These are phyloP conservation scores for Ulvella scutata DNA, from an alignment of 139 green algal species.

Conservation along the genomic window DNA sequence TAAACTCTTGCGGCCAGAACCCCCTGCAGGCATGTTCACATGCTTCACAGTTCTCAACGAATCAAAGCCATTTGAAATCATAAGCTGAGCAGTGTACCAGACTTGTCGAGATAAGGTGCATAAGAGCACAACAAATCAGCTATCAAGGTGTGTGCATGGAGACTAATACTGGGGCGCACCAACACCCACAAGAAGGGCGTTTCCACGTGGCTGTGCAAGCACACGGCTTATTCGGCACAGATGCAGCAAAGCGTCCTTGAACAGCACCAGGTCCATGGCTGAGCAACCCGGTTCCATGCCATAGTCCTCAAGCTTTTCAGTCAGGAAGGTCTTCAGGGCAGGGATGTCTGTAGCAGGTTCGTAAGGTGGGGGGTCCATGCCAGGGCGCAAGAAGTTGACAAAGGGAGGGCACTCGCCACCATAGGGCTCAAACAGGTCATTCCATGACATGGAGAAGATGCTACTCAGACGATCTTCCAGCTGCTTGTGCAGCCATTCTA, in stretches of 20 bases:
- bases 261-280: conserved; percentile 71
- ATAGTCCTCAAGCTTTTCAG: conserved; percentile 66
- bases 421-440: conserved; percentile 40
- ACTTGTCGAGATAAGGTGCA: too few species aligned
- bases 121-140: too few species aligned
- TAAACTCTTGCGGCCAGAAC: conserved; percentile 60
- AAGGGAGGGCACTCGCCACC: conserved; percentile 40
- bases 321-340: conserved; percentile 48
- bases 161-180: conserved; percentile 13
- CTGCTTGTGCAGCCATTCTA: conserved; percentile 47
- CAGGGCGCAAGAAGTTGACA: conserved; percentile 58
- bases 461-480: conserved; percentile 43
- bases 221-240: conserved; percentile 68
- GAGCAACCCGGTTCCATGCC: conserved; percentile 46
- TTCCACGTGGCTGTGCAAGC: conserved; percentile 58
- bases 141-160: too few species aligned
- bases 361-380: conserved; percentile 55
- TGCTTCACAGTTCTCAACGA: neutral
- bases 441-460: conserved; percentile 32
- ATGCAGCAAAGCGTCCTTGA: conserved; percentile 65
- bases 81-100: neutral
- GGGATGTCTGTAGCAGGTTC: conserved; percentile 46
- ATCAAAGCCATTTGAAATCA: neutral
- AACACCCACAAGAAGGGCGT: conserved; percentile 73
- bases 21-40: conserved; percentile 3